Base-by-base conservation (phyloP, 2,329 filamentous ascomycete species). In the Zymoseptoria passerinii region DNA sequence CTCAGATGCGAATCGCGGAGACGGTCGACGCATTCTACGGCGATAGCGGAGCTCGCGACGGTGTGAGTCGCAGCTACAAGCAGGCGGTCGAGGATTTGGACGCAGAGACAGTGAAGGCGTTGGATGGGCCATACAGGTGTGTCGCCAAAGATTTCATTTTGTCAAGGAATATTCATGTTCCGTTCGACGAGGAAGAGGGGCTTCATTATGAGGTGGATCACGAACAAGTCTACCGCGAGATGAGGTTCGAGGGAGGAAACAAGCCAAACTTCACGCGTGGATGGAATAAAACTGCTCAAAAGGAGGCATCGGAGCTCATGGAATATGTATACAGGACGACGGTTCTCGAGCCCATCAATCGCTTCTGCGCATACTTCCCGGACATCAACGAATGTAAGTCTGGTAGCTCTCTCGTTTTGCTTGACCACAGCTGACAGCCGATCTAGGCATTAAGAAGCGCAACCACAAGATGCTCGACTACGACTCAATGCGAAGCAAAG, bases 21-120 rank as follows among this genome's bases (percentile, higher is more conserved):
- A 99, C 94, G 19, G 99, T 99, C 75, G 94, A 99, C 77, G 94
- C 94, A 48, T 99, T 99, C 76, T 99, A 99, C 77, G 94, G 94
- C 57, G 94, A 99, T 72, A 87, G 92, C 1, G 95, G 95, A 54
- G 91, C 94, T 54, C 90, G 86, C 69, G 95, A 99, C 73, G 94
- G 94, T 57, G 94, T 99, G 59, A 95, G 89, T 75, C 84, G 92
- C 72, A 95, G 90, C 73, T 99, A 99, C 79, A 99, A 97, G 77
- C 92, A 97, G 74, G 94, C 94, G 8, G 95, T 99, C 19, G 94
- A 96, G 72, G 94, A 99, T 72, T 82, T 99, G 53, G 95, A 99
- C 73, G 89, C 94, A 55, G 95, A 99, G 75, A 99, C 94, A 0
- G 96, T 99, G 76, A 99, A 99, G 75, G 94, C 94, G 6, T 81